A percentile compares a stretch with the other conserved stretches of the same genome.
These are phyloP conservation scores for Nannizziopsis barbatae DNA, from an alignment of 2,329 filamentous ascomycete species.

Conservation along the genomic window DNA sequence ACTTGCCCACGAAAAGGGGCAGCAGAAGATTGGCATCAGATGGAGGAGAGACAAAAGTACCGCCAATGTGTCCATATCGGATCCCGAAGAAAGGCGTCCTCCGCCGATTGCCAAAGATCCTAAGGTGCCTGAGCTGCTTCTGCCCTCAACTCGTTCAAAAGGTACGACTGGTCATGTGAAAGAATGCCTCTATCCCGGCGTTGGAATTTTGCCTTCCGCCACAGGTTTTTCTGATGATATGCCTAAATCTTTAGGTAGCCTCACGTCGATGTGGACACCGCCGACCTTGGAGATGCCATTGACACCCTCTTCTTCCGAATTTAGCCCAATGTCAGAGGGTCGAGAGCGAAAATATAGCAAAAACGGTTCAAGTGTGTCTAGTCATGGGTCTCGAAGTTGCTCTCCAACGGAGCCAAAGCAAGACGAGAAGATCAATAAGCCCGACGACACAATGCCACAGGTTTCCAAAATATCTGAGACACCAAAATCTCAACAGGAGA, in stretches of 20 bases:
- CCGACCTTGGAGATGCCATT: slow-evolving; percentile 5
- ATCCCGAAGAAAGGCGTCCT: not conserved
- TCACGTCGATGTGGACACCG: slow-evolving; percentile 11
- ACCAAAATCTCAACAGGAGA: not conserved
- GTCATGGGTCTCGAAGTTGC: not conserved
- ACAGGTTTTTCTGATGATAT: slow-evolving; percentile 5
- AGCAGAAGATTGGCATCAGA: slow-evolving; percentile 5
- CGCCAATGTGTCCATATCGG: not conserved
- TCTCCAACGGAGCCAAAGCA: not conserved
- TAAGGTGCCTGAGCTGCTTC: slow-evolving; percentile 2
- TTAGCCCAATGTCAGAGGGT: not conserved
- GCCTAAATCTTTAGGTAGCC: slow-evolving; percentile 5
- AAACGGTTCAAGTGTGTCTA: not conserved
- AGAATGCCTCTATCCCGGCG: slow-evolving; percentile 12
- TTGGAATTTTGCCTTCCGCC: slow-evolving; percentile 13
- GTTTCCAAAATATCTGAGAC: not conserved
- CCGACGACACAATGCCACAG: not conserved
- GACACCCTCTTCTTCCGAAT: slow-evolving; percentile 7
- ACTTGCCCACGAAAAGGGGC: not conserved
- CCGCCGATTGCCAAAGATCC: slow-evolving; percentile 8
- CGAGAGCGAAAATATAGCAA: not conserved
- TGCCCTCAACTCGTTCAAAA: slow-evolving; percentile 2
- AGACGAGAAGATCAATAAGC: not conserved
- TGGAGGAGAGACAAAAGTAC: slow-evolving; percentile 8
- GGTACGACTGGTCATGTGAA: slow-evolving; percentile 13